Evolutionary conservation across 768 basidiomycete species (phyloP).

Genomic region (Myochromella boudieri): DNA sequence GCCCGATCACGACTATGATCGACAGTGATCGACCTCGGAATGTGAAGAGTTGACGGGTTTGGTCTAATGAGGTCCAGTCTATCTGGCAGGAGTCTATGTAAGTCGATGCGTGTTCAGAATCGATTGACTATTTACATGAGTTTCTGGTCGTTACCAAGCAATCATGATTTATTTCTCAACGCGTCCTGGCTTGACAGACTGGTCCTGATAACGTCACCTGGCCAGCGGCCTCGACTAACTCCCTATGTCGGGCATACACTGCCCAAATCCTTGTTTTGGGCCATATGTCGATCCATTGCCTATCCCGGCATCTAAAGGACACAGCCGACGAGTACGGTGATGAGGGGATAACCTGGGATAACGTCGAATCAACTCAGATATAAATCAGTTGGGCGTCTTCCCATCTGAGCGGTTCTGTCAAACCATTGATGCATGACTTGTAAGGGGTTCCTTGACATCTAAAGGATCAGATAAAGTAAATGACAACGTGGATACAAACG

Average conservation of each 20-base stretch:
- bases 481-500: conserved; percentile 20
- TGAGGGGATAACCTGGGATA: conserved; percentile 18
- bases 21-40: not conserved
- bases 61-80: no score
- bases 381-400: conserved; percentile 21
- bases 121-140: no score
- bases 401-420: conserved; percentile 42
- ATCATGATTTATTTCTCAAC: not conserved
- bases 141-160: conserved; percentile 2
- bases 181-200: no score
- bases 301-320: conserved; percentile 1
- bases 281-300: not conserved
- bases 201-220: no score
- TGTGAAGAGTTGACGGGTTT: no score
- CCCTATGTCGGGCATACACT: no score
- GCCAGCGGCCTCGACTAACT: no score
- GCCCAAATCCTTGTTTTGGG: no score
- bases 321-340: conserved; percentile 31
- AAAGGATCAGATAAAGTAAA: conserved; percentile 19
- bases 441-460: conserved; percentile 18
- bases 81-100: no score
- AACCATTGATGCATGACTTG: conserved; percentile 18
- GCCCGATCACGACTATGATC: not conserved
- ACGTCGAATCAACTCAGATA: conserved; percentile 16
- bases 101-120: no score